Evolutionary conservation across 169 alveolate species (phyloP).

Genomic region (Cryptosporidium xiaoi): DNA sequence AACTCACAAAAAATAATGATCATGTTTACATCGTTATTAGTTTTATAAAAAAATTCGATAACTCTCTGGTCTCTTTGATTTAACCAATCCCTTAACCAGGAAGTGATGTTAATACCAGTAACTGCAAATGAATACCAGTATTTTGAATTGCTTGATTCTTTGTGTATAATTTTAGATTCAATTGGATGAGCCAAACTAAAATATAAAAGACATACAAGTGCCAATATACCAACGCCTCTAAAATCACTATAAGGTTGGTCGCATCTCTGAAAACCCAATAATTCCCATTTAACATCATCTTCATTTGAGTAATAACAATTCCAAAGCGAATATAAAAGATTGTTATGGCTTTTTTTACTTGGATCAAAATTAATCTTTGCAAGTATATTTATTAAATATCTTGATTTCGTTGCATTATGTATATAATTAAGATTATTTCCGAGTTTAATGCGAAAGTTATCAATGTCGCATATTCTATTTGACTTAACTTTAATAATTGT

Average conservation of each 20-base stretch:
- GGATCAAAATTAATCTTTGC: constrained; percentile 64
- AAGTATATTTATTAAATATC: constrained; percentile 56
- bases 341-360: constrained; percentile 30
- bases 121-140: constrained; percentile 83
- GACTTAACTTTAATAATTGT: constrained; percentile 11
- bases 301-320: constrained; percentile 39
- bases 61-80: constrained; percentile 72
- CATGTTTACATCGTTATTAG: constrained; percentile 53
- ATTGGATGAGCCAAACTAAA: constrained; percentile 77
- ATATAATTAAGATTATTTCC: constrained; percentile 41
- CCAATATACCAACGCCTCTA: constrained; percentile 82
- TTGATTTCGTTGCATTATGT: constrained; percentile 74
- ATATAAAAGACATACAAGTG: constrained; percentile 78
- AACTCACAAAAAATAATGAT: constrained; percentile 57
- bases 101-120: constrained; percentile 79
- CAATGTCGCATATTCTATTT: constrained; percentile 39
- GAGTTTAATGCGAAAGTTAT: constrained; percentile 26
- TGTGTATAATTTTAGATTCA: constrained; percentile 76
- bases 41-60: constrained; percentile 27
- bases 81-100: constrained; percentile 78
- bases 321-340: constrained; percentile 41
- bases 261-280: constrained; percentile 82
- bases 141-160: constrained; percentile 71
- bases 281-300: constrained; percentile 71
- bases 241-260: constrained; percentile 81